Evolutionary conservation across 2,329 filamentous ascomycete genomes (phyloP), one percentile per base, ranked within the genome.

Genomic region (Fusarium nelsonii): DNA sequence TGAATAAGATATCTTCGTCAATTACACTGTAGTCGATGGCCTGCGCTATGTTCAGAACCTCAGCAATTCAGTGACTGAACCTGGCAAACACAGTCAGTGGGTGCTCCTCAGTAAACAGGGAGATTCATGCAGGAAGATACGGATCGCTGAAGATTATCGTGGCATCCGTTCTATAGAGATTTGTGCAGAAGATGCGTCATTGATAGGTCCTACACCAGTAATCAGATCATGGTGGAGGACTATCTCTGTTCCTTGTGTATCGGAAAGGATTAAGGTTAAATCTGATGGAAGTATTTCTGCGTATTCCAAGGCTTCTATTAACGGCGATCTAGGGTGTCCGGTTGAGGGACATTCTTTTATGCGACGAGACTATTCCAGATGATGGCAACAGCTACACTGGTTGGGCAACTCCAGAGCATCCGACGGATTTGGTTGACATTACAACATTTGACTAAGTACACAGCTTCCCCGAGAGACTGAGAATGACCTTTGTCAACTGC

Each of bases 81-180:
- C 18, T 20, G 18, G n/a, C 37, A 45, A 67, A 3, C 2, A 64
- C 3, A 30, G 51, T 18, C 39, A 45, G 2, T 4, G 4, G 6
- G 11, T n/a, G 16, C 11, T 69, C 23, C 48, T 34, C 11, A 67
- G 23, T 3, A 67, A 49, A 8, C 28, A 23, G 16, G 51, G 28
- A 6, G 18, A 50, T 14, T 2, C 39, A 36, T 30, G 58, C 3
- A n/a, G 20, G 1, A 67, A 64, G 48, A 69, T 64, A 23, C 64
- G 55, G 44, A 61, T 64, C n/a, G 51, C 65, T 37, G 63, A 69
- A 58, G 44, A 67, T 28, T 14, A 49, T 39, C 58, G 65, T n/a
- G 65, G 63, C n/a, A 64, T 69, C 5, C 59, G 63, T 2, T 46
- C 1, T 48, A 40, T 69, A 4, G 55, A 44, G 8, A 46, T 67